Base-by-base conservation (phyloP, 768 basidiomycete species). In the Serendipita indica region DNA sequence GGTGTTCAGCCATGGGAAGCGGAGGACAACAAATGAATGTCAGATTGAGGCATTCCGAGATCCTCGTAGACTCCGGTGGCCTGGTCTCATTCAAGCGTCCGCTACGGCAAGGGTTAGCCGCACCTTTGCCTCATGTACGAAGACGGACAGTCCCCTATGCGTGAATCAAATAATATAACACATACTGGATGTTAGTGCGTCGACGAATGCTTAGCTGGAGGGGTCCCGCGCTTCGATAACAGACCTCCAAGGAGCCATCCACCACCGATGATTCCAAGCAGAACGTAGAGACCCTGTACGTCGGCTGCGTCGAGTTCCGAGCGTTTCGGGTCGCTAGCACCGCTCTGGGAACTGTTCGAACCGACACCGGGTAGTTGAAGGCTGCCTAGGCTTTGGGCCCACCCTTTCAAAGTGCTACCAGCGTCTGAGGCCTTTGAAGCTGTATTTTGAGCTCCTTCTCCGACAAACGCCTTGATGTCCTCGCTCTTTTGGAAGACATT, bases 201-300 rank as follows among this genome's bases (percentile, higher is more conserved):
- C 12, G 0, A 10, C 32, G 20, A 12, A 18, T 10, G 49, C 32
- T 54, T 54, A 27, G 49, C 22, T 54, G 49, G 49, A n/a, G 10
- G 35, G 10, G n/a, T 16, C 32, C 49, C 49, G 1, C n/a, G 22
- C 22, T 54, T 54, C 25, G 49, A 27, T 20, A 54, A 33, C 32
- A 54, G 25, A 7, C 49, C 49, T 54, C 49, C 49, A 30, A 54
- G 49, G 16, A 54, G 32, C 49, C 49, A 54, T 20, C 49, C 49
- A 16, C 49, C 49, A 10, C 5, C 12, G 16, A 54, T 28, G 49
- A 54, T 54, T 10, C 49, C 49, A 22, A 27, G 10, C 10, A 54
- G 32, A 10, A 54, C 22, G n/a, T 54, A 54, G 49, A 54, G 49
- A 4, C 49, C 49, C 4, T 30, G 22, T 10, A 54, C 25, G 32